Evolutionary conservation across 352 stramenopile species (phyloP).

Genomic region (Saprolegnia diclina): DNA sequence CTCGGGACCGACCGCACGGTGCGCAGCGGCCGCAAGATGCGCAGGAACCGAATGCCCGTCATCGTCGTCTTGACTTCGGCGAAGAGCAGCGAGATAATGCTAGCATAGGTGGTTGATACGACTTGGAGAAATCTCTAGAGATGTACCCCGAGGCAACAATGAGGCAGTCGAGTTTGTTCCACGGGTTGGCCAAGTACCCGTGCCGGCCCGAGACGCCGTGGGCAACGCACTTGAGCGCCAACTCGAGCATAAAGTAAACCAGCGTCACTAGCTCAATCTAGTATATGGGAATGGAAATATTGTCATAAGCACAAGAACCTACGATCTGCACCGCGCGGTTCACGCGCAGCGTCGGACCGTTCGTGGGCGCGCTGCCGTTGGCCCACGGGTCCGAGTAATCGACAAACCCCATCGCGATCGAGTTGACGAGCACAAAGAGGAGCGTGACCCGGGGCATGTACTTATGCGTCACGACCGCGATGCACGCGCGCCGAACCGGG

Average conservation of each 20-base stretch:
- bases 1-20: slow-evolving; percentile 42
- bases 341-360: slow-evolving; percentile 22
- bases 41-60: slow-evolving; percentile 66
- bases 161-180: slow-evolving; percentile 92
- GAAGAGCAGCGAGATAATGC: background rate
- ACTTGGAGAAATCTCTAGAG: background rate
- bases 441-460: slow-evolving; percentile 85
- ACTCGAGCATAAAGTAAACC: slow-evolving; percentile 71
- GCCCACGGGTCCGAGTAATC: slow-evolving; percentile 75
- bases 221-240: slow-evolving; percentile 84
- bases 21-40: slow-evolving; percentile 80
- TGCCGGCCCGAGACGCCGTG: slow-evolving; percentile 56
- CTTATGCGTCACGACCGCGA: slow-evolving; percentile 40
- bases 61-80: background rate
- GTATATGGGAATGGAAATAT: background rate
- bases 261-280: background rate
- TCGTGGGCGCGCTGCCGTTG: slow-evolving; percentile 38
- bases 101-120: background rate
- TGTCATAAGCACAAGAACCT: background rate
- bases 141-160: slow-evolving; percentile 82
- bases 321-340: slow-evolving; percentile 34
- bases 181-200: slow-evolving; percentile 76
- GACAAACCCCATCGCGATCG: slow-evolving; percentile 72
- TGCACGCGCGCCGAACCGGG: slow-evolving; percentile 41
- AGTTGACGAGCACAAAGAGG: slow-evolving; percentile 75